Evolutionary conservation across 2,329 filamentous ascomycete species (phyloP).

Genomic region (Tolypocladium pustulatum): DNA sequence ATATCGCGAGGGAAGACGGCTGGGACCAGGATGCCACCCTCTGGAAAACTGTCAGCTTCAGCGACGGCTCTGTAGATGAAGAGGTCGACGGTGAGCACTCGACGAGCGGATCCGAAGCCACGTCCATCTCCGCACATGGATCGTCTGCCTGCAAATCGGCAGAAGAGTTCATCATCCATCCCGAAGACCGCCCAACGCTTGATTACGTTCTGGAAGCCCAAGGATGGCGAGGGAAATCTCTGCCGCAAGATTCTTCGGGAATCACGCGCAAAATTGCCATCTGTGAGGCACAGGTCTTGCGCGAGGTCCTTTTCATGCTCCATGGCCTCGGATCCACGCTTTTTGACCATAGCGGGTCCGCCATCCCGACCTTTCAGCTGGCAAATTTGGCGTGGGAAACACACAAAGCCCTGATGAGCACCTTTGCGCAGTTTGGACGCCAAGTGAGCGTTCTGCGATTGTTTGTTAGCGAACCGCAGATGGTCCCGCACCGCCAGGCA

Average conservation of each 20-base stretch:
- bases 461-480: constrained; percentile 32
- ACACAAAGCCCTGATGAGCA: constrained; percentile 34
- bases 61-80: constrained; percentile 51
- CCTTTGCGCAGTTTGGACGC: constrained; percentile 36
- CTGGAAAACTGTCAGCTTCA: constrained; percentile 63
- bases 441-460: constrained; percentile 33
- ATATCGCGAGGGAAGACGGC: constrained; percentile 67
- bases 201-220: constrained; percentile 21
- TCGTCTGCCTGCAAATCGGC: constrained; percentile 15
- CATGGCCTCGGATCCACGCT: constrained; percentile 65
- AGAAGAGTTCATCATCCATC: constrained; percentile 22
- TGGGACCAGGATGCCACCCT: constrained; percentile 56
- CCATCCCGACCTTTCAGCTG: constrained; percentile 33
- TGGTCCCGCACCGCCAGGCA: constrained; percentile 54
- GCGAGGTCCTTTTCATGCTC: constrained; percentile 80
- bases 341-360: constrained; percentile 39
- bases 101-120: constrained; percentile 25
- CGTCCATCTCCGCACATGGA: constrained; percentile 18
- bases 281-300: constrained; percentile 61
- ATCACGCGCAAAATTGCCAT: constrained; percentile 34
- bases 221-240: constrained; percentile 22
- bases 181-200: constrained; percentile 20
- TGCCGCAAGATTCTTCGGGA: constrained; percentile 21
- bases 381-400: constrained; percentile 37
- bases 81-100: constrained; percentile 22